Base-by-base conservation (phyloP, 345 rosid genomes). In the Brassica carinata region DNA sequence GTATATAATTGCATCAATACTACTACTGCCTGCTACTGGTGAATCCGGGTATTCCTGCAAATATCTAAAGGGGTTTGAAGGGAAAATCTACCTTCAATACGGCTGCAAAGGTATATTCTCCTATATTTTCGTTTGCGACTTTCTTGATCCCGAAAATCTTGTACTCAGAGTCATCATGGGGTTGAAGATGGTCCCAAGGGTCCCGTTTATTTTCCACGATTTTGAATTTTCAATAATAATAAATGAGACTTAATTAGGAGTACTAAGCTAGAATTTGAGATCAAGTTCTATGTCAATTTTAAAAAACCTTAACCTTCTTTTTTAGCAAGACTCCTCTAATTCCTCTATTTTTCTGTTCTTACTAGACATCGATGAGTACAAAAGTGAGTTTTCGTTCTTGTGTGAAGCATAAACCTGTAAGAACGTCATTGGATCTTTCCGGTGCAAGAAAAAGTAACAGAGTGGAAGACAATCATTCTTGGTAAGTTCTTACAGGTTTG, bases 101-200 rank as follows among this genome's bases (percentile, higher is more conserved):
- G 70, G 70, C 51, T 66, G 29, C 36, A 34, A 66, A 66, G 70
- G 70, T 66, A 65, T 34, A 34, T 19, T 34, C 70, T 17, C 51
- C 7, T 66, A 15, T 34, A 17, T 8, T 66, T 18, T 66, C 70
- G 8, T 29, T 29, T 29, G 31, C 31, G 31, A 29, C 31, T 29
- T 29, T 29, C 31, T 29, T 29, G 31, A 29, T 29, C 31, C 4
- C 31, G 31, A 29, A 29, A 29, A 29, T 29, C 31, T 29, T 29
- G 31, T 29, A 29, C 31, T 29, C 31, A 29, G 31, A 29, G 31
- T 29, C 31, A 29, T 29, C 5, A 29, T 29, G 31, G 31, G 31
- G 31, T 29, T 29, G 31, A 29, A 29, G 31, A 29, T 29, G 31
- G 31, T 29, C 31, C 31, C 31, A 29, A 29, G 31, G 31, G 31